Percentiles rank a stretch among this genome's conserved stretches.
phyloP scores from a whole-genome alignment of 257 asterid species.

The Ajuga chamaepitys region DNA sequence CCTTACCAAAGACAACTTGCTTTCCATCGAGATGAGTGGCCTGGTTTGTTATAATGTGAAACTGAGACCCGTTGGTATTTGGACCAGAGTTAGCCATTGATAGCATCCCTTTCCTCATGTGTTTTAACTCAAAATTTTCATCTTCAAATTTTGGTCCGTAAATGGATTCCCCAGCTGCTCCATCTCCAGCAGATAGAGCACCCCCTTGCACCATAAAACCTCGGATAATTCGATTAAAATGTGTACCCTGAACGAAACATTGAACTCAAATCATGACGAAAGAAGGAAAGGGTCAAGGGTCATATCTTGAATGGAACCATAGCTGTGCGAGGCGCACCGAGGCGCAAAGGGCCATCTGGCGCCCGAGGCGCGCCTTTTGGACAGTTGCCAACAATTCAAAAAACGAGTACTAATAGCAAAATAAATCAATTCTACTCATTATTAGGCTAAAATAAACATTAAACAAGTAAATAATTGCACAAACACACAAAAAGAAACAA shows the following conservation, averaged over 20 bases:
- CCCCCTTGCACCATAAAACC: constrained; percentile 84
- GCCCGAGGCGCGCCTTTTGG: no score
- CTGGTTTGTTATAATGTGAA: constrained; percentile 57
- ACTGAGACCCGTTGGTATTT: constrained; percentile 71
- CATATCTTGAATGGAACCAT: no score
- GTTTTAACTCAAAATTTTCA: constrained; percentile 76
- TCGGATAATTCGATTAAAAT: constrained; percentile 51
- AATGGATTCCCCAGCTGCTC: constrained; percentile 71
- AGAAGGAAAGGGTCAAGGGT: constrained; percentile 11
- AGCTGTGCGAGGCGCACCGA: no score
- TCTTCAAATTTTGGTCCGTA: constrained; percentile 81
- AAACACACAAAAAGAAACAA: no score
- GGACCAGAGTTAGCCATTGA: constrained; percentile 91
- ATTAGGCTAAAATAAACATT: no score
- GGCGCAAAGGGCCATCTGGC: no score
- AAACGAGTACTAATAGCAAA: no score
- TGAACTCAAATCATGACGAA: constrained; percentile 1
- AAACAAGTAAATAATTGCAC: no score
- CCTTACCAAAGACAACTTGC: constrained; percentile 72
- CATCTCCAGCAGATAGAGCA: constrained; percentile 54
- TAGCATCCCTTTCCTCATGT: constrained; percentile 69
- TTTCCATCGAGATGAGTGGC: constrained; percentile 66
- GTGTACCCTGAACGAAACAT: constrained; percentile 43
- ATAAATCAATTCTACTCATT: no score
- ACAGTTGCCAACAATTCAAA: no score